Conservation (phyloP, 139 green algal species). For the Trebouxia sp. region DNA sequence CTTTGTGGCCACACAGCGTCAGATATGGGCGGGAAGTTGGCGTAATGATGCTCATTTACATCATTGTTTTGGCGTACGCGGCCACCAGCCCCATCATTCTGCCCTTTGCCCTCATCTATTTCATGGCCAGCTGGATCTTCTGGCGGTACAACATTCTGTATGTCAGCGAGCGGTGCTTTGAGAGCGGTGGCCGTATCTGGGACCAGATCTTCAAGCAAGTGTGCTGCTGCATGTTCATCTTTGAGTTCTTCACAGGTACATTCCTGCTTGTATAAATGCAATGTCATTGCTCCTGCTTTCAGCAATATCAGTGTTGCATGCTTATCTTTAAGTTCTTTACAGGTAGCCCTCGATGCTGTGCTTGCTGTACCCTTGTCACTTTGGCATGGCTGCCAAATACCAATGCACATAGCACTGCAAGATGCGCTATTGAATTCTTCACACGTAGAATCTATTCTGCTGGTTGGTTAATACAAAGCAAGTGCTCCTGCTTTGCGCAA, state of each 20-base stretch:
- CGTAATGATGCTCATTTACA: slow-evolving; percentile 57
- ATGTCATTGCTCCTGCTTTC: neutral
- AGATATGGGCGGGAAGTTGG: slow-evolving; percentile 56
- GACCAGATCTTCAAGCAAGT: slow-evolving; percentile 36
- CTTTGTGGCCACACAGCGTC: slow-evolving; percentile 47
- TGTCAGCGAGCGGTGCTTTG: slow-evolving; percentile 40
- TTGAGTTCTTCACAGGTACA: slow-evolving; percentile 42
- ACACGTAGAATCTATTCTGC: too few species aligned
- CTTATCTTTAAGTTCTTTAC: slow-evolving; percentile 36
- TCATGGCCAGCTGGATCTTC: slow-evolving; percentile 50
- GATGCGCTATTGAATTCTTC: too few species aligned
- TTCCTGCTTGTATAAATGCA: neutral
- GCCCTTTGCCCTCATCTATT: slow-evolving; percentile 65
- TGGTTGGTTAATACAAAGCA: neutral
- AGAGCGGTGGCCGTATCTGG: slow-evolving; percentile 29
- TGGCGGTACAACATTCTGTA: slow-evolving; percentile 66
- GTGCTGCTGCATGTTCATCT: slow-evolving; percentile 39
- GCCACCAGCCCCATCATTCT: slow-evolving; percentile 59
- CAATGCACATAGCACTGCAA: too few species aligned
- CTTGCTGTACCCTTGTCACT: too few species aligned
- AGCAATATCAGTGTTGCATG: neutral
- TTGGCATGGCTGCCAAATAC: too few species aligned
- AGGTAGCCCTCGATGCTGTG: too few species aligned
- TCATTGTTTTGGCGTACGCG: slow-evolving; percentile 55
- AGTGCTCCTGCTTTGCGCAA: neutral